Evolutionary conservation across 257 asterid species (phyloP).

Genomic region (Penstemon newberryi): DNA sequence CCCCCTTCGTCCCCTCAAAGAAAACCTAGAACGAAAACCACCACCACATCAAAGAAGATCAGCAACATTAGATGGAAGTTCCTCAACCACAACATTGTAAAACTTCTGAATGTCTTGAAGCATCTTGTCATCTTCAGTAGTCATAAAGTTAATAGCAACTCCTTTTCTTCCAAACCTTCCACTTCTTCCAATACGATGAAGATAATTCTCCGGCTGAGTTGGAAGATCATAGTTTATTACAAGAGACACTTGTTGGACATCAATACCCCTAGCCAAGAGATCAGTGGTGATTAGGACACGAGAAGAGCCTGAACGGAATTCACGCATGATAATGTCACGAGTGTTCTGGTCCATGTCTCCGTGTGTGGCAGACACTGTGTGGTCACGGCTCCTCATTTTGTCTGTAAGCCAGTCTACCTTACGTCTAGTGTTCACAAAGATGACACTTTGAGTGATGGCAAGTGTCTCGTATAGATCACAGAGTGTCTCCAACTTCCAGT

Average conservation of each 20-base stretch:
- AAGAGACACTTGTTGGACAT: slow-evolving; percentile 67
- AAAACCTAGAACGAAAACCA: not conserved
- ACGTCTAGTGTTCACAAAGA: slow-evolving; percentile 64
- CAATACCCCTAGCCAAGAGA: slow-evolving; percentile 68
- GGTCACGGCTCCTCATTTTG: slow-evolving; percentile 58
- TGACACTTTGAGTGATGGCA: slow-evolving; percentile 67
- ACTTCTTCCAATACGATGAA: slow-evolving; percentile 67
- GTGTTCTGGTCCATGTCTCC: slow-evolving; percentile 77
- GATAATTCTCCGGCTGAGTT: slow-evolving; percentile 67
- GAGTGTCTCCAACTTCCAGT: slow-evolving; percentile 60
- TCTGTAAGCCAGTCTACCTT: slow-evolving; percentile 74
- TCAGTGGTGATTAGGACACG: slow-evolving; percentile 66
- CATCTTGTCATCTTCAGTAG: slow-evolving; percentile 60
- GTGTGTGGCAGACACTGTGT: slow-evolving; percentile 63
- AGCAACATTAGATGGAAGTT: slow-evolving; percentile 65
- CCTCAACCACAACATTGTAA: slow-evolving; percentile 56
- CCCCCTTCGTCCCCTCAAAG: slow-evolving; percentile 28
- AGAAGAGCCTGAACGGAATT: slow-evolving; percentile 65
- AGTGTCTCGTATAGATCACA: slow-evolving; percentile 62
- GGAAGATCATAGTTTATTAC: slow-evolving; percentile 68
- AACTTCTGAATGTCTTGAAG: slow-evolving; percentile 60
- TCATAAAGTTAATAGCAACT: slow-evolving; percentile 55
- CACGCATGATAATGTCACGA: slow-evolving; percentile 66
- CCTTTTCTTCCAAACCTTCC: slow-evolving; percentile 71
- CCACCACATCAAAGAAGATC: slow-evolving; percentile 43